phyloP scores from a whole-genome alignment of 1,139 yeast genomes.

The Geotrichum bryndzae region DNA sequence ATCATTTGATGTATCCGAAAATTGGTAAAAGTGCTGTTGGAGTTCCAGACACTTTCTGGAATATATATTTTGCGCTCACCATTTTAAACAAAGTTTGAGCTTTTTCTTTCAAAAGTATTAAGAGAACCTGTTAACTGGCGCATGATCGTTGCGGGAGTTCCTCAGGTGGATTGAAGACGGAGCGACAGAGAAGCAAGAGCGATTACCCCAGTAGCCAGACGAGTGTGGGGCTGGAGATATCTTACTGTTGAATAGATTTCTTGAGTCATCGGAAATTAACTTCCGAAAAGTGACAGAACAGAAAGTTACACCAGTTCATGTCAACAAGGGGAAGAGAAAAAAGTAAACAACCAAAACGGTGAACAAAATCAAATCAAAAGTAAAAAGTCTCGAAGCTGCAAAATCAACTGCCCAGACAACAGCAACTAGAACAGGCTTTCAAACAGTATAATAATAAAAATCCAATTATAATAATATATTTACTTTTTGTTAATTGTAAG shows the following conservation, averaged over 20 bases:
- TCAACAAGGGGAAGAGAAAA: not conserved
- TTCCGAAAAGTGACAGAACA: not conserved
- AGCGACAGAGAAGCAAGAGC: not conserved
- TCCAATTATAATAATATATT: not conserved
- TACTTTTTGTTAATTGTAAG: slow-evolving; percentile 14
- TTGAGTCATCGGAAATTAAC: not conserved
- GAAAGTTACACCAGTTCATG: too few relatives aligned
- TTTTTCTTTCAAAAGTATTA: not conserved
- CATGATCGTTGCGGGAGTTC: not conserved
- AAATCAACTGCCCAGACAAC: not conserved
- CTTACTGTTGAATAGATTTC: not conserved
- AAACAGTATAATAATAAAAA: too few relatives aligned
- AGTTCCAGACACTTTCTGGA: too few relatives aligned
- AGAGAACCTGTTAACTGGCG: not conserved
- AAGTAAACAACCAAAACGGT: not conserved
- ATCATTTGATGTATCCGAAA: too few relatives aligned
- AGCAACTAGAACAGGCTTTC: not conserved
- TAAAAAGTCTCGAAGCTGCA: not conserved
- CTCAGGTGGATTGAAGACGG: not conserved
- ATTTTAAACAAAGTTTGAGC: too few relatives aligned
- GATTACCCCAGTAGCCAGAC: not conserved
- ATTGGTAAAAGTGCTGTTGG: too few relatives aligned
- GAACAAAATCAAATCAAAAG: not conserved
- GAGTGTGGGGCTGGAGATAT: not conserved
- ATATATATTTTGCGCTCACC: too few relatives aligned